A percentile compares a stretch with the other conserved stretches of the same genome.
phyloP scores from a whole-genome alignment of 306 rosid genomes.

The Betula pendula region DNA sequence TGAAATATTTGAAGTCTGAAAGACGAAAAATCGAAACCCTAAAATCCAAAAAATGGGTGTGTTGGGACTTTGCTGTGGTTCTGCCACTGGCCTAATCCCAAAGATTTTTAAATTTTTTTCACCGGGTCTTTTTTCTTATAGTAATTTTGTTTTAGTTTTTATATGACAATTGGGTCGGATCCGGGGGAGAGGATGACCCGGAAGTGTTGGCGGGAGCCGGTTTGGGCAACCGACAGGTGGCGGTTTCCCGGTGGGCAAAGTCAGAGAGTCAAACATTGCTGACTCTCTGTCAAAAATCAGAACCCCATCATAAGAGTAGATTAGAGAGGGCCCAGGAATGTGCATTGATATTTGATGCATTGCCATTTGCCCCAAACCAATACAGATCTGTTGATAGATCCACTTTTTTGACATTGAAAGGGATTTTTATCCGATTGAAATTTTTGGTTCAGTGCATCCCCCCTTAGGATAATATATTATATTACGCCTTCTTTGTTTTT shows the following conservation, averaged over 20 bases:
- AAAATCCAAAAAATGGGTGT: conserved; percentile 26
- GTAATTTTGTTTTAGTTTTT: not conserved
- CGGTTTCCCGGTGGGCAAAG: not conserved
- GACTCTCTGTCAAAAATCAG: not conserved
- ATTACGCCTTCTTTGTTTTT: too few species aligned
- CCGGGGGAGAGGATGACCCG: not conserved
- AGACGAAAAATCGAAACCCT: conserved; percentile 17
- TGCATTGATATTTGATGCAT: too few species aligned
- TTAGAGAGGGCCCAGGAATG: not conserved
- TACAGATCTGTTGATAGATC: too few species aligned
- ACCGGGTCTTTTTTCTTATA: not conserved
- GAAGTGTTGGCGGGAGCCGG: not conserved
- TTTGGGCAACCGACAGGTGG: not conserved
- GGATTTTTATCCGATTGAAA: too few species aligned
- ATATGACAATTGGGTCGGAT: not conserved
- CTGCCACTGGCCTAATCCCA: conserved; percentile 22
- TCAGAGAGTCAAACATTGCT: not conserved
- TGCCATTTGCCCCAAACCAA: too few species aligned
- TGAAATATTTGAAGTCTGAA: not conserved
- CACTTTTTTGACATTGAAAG: too few species aligned
- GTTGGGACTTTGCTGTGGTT: not conserved
- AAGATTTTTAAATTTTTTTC: not conserved
- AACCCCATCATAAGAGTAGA: not conserved
- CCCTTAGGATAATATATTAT: too few species aligned
- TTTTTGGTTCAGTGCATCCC: too few species aligned